Base-by-base conservation (phyloP, 2,329 filamentous ascomycete species). In the Didymella keratinophila region DNA sequence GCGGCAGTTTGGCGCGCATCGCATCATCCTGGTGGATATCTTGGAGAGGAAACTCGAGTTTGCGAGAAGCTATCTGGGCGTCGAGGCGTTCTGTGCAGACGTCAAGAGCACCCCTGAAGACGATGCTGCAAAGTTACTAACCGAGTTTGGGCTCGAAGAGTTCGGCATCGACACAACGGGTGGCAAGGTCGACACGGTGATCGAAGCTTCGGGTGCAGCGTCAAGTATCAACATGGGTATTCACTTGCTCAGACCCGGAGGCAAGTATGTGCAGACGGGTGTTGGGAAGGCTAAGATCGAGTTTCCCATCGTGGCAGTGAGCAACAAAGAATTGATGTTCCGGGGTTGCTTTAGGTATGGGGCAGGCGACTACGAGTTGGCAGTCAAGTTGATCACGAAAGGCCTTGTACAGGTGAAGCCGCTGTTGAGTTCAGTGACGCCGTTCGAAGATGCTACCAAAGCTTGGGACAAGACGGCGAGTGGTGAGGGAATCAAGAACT, bases 131-230 rank as follows among this genome's bases (percentile, higher is more conserved):
- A 30, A 23, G 6, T 32, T 73, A 11, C 21, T 84, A 59, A 81
- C 84, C 42, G 87, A 91, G 56, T 86, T 95, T 51, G 82, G 83
- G 62, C 80, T 86, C 1, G 88, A 93, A 30, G 88, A 94, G 39
- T 32, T 46, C 0, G 66, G 63, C 6, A 60, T 57, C 7, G 67
- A 68, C 34, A 67, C 64, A 0, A 59, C 56, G 7, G 90, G 95
- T 77, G 92, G 93, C 0, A 89, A 93, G 77, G 92, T 93, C 0
- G 85, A 89, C 23, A 82, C 96, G 30, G 88, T 89, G 10, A 84
- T 98, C 76, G 94, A 98, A 79, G 97, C 93, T 80, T 97, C 94
- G 0, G 94, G 94, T 44, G 92, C 96, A 9, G 92, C 96, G 81
- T 91, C 88, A 78, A 93, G 90, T 75, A 89, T 97, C 68, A 87